These are phyloP conservation scores for Penicillium sp. DNA, from an alignment of 2,329 filamentous ascomycete species.

Conservation along the genomic window DNA sequence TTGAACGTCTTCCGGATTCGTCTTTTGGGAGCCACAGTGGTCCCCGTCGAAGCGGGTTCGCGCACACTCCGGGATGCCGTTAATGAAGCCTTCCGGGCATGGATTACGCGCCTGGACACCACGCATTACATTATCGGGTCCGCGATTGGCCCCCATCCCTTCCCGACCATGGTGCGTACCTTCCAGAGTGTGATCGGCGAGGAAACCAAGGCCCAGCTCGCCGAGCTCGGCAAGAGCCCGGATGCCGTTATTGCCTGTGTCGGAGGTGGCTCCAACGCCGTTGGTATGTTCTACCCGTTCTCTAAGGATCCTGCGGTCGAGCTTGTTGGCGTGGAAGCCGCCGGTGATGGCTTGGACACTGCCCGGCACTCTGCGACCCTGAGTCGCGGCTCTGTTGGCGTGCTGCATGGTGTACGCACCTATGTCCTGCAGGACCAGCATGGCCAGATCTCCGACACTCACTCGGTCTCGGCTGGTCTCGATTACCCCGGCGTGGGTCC, in stretches of 20 bases:
- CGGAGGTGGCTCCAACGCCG: conserved; percentile 90
- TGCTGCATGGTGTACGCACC: conserved; percentile 92
- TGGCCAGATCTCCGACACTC: conserved; percentile 91
- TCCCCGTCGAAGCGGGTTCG: conserved; percentile 89
- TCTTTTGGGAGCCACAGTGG: conserved; percentile 86
- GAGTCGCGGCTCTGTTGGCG: conserved; percentile 81
- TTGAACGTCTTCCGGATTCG: conserved; percentile 99
- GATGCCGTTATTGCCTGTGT: conserved; percentile 97
- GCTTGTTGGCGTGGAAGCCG: conserved; percentile 90
- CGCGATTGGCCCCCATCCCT: conserved; percentile 97
- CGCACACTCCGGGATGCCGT: conserved; percentile 83
- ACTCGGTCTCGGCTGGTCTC: conserved; percentile 93
- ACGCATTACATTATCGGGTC: conserved; percentile 99
- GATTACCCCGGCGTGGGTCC: conserved; percentile 98
- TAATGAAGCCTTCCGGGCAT: conserved; percentile 91
- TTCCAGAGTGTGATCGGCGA: conserved; percentile 97
- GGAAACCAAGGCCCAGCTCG: conserved; percentile 92
- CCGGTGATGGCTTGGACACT: conserved; percentile 89
- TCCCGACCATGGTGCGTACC: conserved; percentile 94
- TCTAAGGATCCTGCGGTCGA: conserved; percentile 80
- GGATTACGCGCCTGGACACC: conserved; percentile 89
- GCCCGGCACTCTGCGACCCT: conserved; percentile 84
- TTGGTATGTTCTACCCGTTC: conserved; percentile 99
- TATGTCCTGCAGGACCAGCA: conserved; percentile 92
- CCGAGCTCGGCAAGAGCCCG: conserved; percentile 80